Base-by-base conservation (phyloP, 805 yeast genomes). In the Candida khao-thaluensis region DNA sequence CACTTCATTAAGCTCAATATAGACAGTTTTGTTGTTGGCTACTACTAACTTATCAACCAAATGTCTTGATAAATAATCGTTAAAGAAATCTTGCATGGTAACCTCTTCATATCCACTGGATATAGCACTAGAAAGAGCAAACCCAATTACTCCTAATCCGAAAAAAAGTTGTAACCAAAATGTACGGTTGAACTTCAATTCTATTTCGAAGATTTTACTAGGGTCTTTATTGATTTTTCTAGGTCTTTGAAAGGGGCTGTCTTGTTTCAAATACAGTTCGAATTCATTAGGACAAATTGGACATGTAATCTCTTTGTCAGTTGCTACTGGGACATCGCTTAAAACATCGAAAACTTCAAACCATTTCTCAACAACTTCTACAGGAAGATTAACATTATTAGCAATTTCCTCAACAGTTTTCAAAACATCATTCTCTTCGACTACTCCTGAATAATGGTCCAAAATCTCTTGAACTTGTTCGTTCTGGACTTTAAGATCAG, bases 71-170 rank as follows among this genome's bases (percentile, higher is more conserved):
- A 93, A 70, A 53, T 81, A 82, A 33, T 81, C 72, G 4, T 81
- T 69, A 29, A 87, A 76, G 66, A 93, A 91, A 55, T 91, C 95
- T 66, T 93, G 98, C 83, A 89, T 93, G 2, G 96, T 81, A 43
- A 91, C 71, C 54, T 86, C 89, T 36, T 57, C 54, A 29, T 51
- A 46, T 25, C 45, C 22, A 7, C 57, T 62, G 17, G 40, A 47
- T 6, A 46, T 42, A 31, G 53, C 34, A 30, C 43, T 43, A 44
- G 46, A 53, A 9, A 62, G 20, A 17, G 57, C 40, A 37, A 57
- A 55, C 25, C 53, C 26, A 16, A 54, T 40, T 30, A 67, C 48
- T 12, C 66, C 64, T 24, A 55, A 53, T 1, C 59, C 40, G n/a
- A 62, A 33, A 17, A 66, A 68, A 21, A 64, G 24, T 44, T 61